A percentile compares a stretch with the other conserved stretches of the same genome.
These are phyloP conservation scores for Rhodosporidiobolus odoratus DNA, from an alignment of 768 basidiomycete species.

Conservation along the genomic window DNA sequence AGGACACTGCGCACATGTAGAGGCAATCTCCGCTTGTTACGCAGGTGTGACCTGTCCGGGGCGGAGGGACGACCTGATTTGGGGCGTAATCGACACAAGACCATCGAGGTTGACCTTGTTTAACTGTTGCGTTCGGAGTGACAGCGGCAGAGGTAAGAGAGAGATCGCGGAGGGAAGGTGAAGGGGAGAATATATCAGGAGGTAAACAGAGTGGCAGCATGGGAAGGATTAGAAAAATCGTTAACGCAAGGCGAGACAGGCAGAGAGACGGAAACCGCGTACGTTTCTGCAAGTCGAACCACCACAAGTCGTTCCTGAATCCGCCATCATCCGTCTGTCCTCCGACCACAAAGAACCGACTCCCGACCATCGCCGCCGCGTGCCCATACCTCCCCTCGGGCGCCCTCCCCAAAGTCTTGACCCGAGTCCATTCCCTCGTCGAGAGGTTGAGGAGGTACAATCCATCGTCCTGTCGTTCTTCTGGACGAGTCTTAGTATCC, in stretches of 20 bases:
- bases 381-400: slow-evolving; percentile 93
- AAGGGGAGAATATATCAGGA: neutral
- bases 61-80: slow-evolving; percentile 60
- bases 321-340: slow-evolving; percentile 75
- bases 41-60: slow-evolving; percentile 86
- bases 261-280: slow-evolving; percentile 45
- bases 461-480: slow-evolving; percentile 80
- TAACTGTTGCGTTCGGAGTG: slow-evolving; percentile 54
- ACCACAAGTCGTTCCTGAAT: slow-evolving; percentile 92
- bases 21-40: slow-evolving; percentile 76
- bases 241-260: neutral
- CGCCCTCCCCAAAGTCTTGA: slow-evolving; percentile 66
- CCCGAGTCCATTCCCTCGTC: slow-evolving; percentile 89
- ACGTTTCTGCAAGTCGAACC: slow-evolving; percentile 92
- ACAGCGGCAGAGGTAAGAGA: neutral
- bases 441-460: slow-evolving; percentile 89
- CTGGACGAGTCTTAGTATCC: slow-evolving; percentile 68
- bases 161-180: neutral
- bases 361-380: slow-evolving; percentile 84
- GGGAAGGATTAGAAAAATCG: neutral
- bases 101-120: slow-evolving; percentile 73
- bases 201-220: neutral
- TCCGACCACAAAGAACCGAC: slow-evolving; percentile 89
- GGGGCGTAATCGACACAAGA: slow-evolving; percentile 58
- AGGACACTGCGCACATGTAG: slow-evolving; percentile 76